Percentiles rank a stretch among this genome's conserved stretches.
Evolutionary conservation across 108 stramenopile genomes (phyloP).

Genomic region (Fistulifera pelliculosa): DNA sequence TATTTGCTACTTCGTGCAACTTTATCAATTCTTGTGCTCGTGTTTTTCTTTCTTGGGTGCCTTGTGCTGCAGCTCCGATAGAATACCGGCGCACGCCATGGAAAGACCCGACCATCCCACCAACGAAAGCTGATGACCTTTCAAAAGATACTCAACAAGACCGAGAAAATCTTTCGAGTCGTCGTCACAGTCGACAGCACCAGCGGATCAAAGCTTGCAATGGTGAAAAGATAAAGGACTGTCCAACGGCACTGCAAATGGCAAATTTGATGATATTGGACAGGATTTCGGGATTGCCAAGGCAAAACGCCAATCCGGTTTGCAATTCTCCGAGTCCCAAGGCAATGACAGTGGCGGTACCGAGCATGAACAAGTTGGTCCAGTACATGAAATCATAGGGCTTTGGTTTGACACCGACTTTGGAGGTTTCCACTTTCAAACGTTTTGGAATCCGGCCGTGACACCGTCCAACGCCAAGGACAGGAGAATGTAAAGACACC

Average conservation of each 20-base stretch:
- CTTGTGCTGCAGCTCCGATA: constrained; percentile 79
- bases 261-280: constrained; percentile 86
- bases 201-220: constrained; percentile 95
- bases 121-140: constrained; percentile 77
- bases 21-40: constrained; percentile 6
- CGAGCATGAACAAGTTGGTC: constrained; percentile 87
- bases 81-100: constrained; percentile 77
- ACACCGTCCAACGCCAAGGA: constrained; percentile 81
- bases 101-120: constrained; percentile 87
- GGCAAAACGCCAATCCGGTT: constrained; percentile 64
- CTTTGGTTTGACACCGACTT: constrained; percentile 83
- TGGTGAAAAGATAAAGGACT: constrained; percentile 98
- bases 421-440: constrained; percentile 79
- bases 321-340: constrained; percentile 58
- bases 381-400: constrained; percentile 94
- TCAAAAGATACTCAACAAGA: constrained; percentile 87
- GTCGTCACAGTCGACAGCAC: constrained; percentile 96
- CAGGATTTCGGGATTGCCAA: constrained; percentile 80
- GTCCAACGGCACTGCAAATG: constrained; percentile 91
- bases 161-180: constrained; percentile 96
- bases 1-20: too few species aligned
- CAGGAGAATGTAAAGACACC: constrained; percentile 77
- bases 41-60: neutral
- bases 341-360: constrained; percentile 72
- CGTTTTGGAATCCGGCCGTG: constrained; percentile 89